Conservation (phyloP, 2,329 filamentous ascomycete genomes). For the Neofusicoccum kwambonambiense region DNA sequence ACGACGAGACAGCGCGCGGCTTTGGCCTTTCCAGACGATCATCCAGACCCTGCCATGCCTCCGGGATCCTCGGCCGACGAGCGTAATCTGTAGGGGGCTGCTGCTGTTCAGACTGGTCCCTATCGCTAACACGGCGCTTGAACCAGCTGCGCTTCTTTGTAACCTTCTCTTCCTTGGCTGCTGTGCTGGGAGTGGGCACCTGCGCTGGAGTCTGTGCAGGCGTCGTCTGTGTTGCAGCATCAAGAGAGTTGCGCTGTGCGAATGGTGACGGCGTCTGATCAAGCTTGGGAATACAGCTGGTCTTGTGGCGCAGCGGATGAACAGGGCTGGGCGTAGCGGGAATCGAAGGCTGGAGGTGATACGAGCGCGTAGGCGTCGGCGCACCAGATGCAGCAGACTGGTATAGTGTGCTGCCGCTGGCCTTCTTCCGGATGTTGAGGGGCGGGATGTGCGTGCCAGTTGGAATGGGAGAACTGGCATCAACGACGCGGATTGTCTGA, state of each 20-base stretch:
- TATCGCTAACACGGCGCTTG: conserved; percentile 35
- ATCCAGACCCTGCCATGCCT: conserved; percentile 37
- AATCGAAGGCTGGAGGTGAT: not conserved
- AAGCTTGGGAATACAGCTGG: not conserved
- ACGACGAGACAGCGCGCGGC: conserved; percentile 9
- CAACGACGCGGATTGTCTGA: conserved; percentile 58
- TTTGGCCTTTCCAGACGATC: conserved; percentile 31
- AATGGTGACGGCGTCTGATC: not conserved
- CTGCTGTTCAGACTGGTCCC: conserved; percentile 30
- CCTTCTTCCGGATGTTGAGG: conserved; percentile 56
- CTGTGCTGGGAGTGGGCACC: not conserved
- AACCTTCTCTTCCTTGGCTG: conserved; percentile 27
- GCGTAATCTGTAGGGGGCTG: conserved; percentile 25
- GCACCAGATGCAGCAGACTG: not conserved
- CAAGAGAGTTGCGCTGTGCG: not conserved
- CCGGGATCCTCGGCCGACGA: conserved; percentile 25
- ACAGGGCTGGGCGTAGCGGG: conserved; percentile 8
- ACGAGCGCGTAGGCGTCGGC: conserved; percentile 4
- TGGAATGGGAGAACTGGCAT: conserved; percentile 49
- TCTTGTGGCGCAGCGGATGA: not conserved
- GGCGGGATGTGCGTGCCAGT: conserved; percentile 43
- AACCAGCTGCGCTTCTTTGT: conserved; percentile 50
- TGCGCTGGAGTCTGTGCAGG: not conserved
- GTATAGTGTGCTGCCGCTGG: conserved; percentile 28
- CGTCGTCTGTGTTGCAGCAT: conserved; percentile 4